Base-by-base conservation (phyloP, 345 rosid species). In the Reutealis trisperma region DNA sequence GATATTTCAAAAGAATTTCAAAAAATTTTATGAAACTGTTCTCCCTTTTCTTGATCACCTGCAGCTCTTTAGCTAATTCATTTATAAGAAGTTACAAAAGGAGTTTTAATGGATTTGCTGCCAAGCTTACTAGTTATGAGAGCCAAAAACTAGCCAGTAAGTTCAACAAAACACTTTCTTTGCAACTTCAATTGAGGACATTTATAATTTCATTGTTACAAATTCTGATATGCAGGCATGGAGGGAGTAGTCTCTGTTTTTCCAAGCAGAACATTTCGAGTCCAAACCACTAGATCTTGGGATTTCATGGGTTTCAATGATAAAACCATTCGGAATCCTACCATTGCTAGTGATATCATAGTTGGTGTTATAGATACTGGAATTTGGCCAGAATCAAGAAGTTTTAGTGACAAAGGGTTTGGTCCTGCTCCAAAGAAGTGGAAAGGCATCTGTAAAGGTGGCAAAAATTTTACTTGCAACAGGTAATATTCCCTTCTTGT, bases 61-160 rank as follows among this genome's bases (percentile, higher is more conserved):
- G 21, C 47, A 88, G 89, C 62, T 79, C 78, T 45, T 70, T 58
- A 44, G 74, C 47, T 59, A 74, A 78, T 58, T 80, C 75, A 8
- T 32, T 90, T 76, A 49, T 87, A n/a, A 81, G 87, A 81, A 89
- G 90, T 65, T 90, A 86, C 71, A 71, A 2, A 32, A 84, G 82
- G 78, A 90, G 92, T 77, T 88, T 90, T 78, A 88, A 86, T 69
- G 92, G 90, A n/a, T 87, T 88, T 61, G 90, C 82, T 0, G 91
- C 91, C 7, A 70, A 70, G 5, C 87, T 90, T 61, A 84, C 84
- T 5, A 71, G 80, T 34, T n/a, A 52, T 12, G 91, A 90, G 81
- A 85, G 84, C 7, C 58, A 78, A 55, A 52, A 54, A 69, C 60
- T 90, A 16, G 79, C 86, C 5, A 5, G 90, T 85, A 24, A 83